phyloP scores from a whole-genome alignment of 164 flowering plant genomes.

The Dillenia suffruticosa region DNA sequence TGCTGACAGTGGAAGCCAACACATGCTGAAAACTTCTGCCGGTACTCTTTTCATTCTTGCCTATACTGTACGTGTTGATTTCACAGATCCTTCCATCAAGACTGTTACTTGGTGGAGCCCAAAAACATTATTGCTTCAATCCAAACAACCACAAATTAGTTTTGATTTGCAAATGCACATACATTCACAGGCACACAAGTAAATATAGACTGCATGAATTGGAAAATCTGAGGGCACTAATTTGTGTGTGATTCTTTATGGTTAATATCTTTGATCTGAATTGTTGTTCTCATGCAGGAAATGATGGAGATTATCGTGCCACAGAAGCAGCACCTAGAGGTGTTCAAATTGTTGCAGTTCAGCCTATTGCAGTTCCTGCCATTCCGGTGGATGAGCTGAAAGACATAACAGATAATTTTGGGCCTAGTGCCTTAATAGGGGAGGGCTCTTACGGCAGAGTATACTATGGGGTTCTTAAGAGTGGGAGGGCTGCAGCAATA shows the following conservation, averaged over 20 bases:
- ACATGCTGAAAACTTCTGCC: constrained; percentile 36
- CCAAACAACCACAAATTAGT: too few species aligned
- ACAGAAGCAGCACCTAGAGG: constrained; percentile 56
- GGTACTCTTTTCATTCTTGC: constrained; percentile 25
- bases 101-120: too few species aligned
- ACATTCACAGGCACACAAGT: too few species aligned
- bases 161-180: too few species aligned
- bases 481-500: constrained; percentile 67
- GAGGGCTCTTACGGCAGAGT: constrained; percentile 97
- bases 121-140: too few species aligned
- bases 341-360: constrained; percentile 50
- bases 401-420: constrained; percentile 76
- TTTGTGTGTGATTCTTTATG: too few species aligned
- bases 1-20: constrained; percentile 40
- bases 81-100: too few species aligned
- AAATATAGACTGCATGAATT: too few species aligned
- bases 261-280: too few species aligned
- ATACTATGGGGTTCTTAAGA: constrained; percentile 66
- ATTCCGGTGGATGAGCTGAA: constrained; percentile 68
- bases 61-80: neutral
- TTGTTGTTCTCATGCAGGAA: constrained; percentile 34
- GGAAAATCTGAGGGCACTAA: too few species aligned
- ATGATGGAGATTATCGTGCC: constrained; percentile 47
- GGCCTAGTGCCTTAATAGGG: constrained; percentile 68
- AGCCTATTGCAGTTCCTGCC: constrained; percentile 73